Conservation (phyloP, 768 basidiomycete species). For the Trametes elegans region DNA sequence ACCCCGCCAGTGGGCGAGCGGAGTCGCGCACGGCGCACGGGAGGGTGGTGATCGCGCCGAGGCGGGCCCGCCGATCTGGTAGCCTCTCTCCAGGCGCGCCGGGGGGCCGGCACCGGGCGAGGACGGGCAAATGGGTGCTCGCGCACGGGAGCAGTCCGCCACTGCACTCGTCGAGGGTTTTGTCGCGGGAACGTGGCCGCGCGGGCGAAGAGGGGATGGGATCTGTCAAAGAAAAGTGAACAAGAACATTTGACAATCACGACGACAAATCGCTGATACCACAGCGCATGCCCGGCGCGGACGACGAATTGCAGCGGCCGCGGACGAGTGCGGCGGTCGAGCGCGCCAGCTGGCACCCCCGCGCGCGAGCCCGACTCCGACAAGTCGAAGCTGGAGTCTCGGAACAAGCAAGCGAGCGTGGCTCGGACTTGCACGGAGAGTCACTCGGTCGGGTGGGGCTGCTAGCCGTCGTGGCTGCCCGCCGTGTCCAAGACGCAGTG, state of each 20-base stretch:
- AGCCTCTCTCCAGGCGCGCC: neutral
- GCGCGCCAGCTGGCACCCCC: too few relatives aligned
- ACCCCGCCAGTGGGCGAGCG: neutral
- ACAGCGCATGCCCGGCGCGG: neutral
- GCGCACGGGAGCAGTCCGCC: constrained; percentile 9
- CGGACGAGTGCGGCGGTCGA: too few relatives aligned
- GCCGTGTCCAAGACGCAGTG: neutral
- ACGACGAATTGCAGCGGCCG: too few relatives aligned
- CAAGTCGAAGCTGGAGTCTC: too few relatives aligned
- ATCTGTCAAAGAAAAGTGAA: constrained; percentile 12
- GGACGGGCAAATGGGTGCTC: neutral
- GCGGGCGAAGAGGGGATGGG: neutral
- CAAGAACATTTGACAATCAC: neutral
- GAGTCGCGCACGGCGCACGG: neutral
- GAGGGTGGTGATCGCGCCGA: neutral
- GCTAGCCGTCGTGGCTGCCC: neutral
- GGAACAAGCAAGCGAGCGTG: too few relatives aligned
- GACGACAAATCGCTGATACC: neutral
- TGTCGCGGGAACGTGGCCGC: neutral
- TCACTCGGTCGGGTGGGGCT: neutral
- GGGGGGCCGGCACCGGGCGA: neutral
- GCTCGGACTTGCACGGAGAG: neutral
- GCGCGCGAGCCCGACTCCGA: too few relatives aligned
- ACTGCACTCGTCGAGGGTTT: neutral
- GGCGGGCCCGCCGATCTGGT: neutral